A percentile compares a stretch with the other conserved stretches of the same genome.
Conservation (phyloP, 805 yeast species). For the Saccharomycodes ludwigii region DNA sequence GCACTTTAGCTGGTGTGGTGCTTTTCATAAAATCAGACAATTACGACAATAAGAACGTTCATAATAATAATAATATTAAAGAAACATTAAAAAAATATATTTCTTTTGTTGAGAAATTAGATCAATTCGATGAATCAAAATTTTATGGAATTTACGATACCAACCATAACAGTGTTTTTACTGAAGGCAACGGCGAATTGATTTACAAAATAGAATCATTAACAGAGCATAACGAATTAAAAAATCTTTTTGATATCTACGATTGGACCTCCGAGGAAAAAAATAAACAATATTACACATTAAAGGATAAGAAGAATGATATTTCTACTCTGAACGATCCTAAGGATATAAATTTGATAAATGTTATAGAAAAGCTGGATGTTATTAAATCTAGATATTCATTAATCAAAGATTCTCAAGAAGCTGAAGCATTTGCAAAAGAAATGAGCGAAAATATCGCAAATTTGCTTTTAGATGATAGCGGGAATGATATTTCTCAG, state of each 20-base stretch:
- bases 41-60: slow-evolving; percentile 1
- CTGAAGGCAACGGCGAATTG: too few relatives aligned
- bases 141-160: too few relatives aligned
- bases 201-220: slow-evolving; percentile 7
- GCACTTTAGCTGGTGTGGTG: slow-evolving; percentile 33
- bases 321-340: background rate
- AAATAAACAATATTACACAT: background rate
- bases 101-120: too few relatives aligned
- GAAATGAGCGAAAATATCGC: slow-evolving; percentile 16
- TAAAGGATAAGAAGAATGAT: background rate
- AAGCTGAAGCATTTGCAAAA: slow-evolving; percentile 12
- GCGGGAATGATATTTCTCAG: too few relatives aligned
- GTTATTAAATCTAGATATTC: slow-evolving; percentile 12
- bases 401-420: slow-evolving; percentile 6
- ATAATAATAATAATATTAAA: too few relatives aligned
- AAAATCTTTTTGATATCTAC: slow-evolving; percentile 7
- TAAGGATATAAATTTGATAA: slow-evolving; percentile 4
- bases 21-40: slow-evolving; percentile 18
- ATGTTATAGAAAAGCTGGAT: slow-evolving; percentile 10
- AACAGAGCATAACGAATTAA: slow-evolving; percentile 8
- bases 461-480: slow-evolving; percentile 3
- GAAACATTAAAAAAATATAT: too few relatives aligned
- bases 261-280: background rate
- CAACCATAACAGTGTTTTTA: too few relatives aligned
- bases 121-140: too few relatives aligned